phyloP scores from a whole-genome alignment of 768 basidiomycete species.

The Russula ochroleuca region DNA sequence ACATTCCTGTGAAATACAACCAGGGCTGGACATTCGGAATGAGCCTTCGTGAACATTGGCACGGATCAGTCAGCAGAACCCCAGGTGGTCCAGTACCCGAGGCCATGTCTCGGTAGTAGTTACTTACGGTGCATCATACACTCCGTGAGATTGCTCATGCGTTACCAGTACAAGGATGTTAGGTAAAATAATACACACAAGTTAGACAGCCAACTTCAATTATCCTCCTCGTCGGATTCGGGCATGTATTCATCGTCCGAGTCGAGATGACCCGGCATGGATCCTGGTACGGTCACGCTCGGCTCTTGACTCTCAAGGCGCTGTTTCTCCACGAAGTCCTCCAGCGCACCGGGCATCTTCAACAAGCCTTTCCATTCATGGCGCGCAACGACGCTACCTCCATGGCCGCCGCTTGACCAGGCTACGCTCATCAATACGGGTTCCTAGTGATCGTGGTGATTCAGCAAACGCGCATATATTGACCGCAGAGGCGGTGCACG shows the following conservation, averaged over 20 bases:
- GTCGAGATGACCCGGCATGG: constrained; percentile 25
- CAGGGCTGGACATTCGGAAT: not conserved
- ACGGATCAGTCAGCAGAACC: not conserved
- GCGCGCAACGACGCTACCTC: constrained; percentile 75
- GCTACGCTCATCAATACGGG: constrained; percentile 89
- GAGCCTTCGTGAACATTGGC: not conserved
- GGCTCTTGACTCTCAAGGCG: constrained; percentile 35
- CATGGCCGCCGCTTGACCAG: constrained; percentile 63
- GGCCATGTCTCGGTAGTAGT: too few relatives aligned
- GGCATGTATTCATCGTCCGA: constrained; percentile 18
- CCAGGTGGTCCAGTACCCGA: not conserved
- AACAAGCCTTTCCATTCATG: constrained; percentile 96
- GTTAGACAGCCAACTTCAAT: not conserved
- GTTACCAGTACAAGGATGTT: not conserved
- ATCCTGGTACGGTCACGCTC: not conserved
- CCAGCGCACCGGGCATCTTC: constrained; percentile 60
- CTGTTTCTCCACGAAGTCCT: constrained; percentile 70
- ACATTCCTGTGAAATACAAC: not conserved
- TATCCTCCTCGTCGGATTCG: constrained; percentile 17
- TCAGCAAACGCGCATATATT: constrained; percentile 5
- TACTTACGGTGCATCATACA: not conserved
- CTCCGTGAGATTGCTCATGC: not conserved
- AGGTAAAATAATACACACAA: not conserved
- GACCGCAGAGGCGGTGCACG: not conserved
- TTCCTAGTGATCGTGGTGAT: constrained; percentile 44